Base-by-base conservation (phyloP, 257 asterid genomes). In the Perilla frutescens region DNA sequence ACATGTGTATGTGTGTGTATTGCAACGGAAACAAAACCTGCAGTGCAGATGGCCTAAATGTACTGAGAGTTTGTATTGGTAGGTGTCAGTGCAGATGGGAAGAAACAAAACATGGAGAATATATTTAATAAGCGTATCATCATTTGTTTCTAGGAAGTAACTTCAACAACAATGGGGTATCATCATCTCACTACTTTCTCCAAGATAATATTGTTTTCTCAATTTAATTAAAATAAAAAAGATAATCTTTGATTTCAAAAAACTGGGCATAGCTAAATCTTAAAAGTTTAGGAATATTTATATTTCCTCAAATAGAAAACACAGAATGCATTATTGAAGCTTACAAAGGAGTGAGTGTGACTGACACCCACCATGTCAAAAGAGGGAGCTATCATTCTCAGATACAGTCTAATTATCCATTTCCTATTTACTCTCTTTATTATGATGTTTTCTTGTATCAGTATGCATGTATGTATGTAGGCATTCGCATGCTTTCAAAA, bases 361-460 rank as follows among this genome's bases (percentile, higher is more conserved):
- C 37, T 74, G 79, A 74, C 53, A 34, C 62, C 67, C 55, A 75
- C 61, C 73, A 66, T 74, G 50, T 57, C 68, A 26, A 9, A 37
- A 74, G 71, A 47, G 54, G 51, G 62, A 37, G 60, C 60, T 37
- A 68, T 73, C 76, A 62, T 73, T 78, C 62, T 71, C 39, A 62
- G 58, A 63, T 34, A 63, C 57, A 70, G 58, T 77, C 50, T 37
- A 40, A 59, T 69, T 26, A 68, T 62, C 79, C 9, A 45, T 74
- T 79, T 72, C 69, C 81, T 77, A 71, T 77, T 63, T 70, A 37
- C 51, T 67, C 45, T 45, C 79, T 64, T 36, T 34, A 64, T 64
- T 48, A 12, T 60, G n/a, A 62, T 68, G 50, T 61, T 49, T 72
- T 50, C 11, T 36, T 60, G 44, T 13, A 60, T 71, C 43, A 13